These are phyloP conservation scores for Juglanconis juglandina DNA, from an alignment of 2,329 filamentous ascomycete genomes.

Conservation along the genomic window DNA sequence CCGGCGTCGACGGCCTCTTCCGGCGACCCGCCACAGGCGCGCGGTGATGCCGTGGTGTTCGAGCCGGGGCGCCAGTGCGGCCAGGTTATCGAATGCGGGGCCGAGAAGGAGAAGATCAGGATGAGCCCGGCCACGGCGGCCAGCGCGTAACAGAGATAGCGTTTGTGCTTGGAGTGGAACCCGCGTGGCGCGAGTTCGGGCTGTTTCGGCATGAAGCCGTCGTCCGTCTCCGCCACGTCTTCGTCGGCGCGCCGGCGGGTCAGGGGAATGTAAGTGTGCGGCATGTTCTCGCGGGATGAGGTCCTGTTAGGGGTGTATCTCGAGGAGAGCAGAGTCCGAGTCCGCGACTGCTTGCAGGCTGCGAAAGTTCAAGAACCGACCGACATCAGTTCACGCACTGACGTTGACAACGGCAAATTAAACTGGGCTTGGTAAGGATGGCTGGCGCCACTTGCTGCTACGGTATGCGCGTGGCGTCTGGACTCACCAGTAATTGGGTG, in stretches of 20 bases:
- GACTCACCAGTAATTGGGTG: too few relatives aligned
- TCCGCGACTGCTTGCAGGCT: not conserved
- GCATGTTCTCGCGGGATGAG: not conserved
- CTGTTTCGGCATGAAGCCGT: not conserved
- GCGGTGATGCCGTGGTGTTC: not conserved
- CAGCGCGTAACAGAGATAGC: not conserved
- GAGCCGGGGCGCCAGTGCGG: not conserved
- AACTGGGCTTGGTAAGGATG: too few relatives aligned
- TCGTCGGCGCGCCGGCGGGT: not conserved
- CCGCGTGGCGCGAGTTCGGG: not conserved
- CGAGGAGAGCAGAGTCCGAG: too few relatives aligned
- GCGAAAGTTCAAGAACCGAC: too few relatives aligned
- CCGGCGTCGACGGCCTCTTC: not conserved
- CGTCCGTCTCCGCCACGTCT: not conserved
- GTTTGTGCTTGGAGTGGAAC: not conserved
- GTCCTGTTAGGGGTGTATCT: not conserved
- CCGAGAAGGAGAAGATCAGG: not conserved
- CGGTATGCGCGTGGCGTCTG: too few relatives aligned
- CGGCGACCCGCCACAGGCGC: constrained; percentile 2
- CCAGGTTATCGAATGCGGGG: not conserved
- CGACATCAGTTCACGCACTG: too few relatives aligned
- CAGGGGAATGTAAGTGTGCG: not conserved
- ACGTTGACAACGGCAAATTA: too few relatives aligned
- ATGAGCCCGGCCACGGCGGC: not conserved
- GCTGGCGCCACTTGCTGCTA: too few relatives aligned